Evolutionary conservation across 176 grass and related monocot genomes (phyloP).

Genomic region (Oryza rufipogon): DNA sequence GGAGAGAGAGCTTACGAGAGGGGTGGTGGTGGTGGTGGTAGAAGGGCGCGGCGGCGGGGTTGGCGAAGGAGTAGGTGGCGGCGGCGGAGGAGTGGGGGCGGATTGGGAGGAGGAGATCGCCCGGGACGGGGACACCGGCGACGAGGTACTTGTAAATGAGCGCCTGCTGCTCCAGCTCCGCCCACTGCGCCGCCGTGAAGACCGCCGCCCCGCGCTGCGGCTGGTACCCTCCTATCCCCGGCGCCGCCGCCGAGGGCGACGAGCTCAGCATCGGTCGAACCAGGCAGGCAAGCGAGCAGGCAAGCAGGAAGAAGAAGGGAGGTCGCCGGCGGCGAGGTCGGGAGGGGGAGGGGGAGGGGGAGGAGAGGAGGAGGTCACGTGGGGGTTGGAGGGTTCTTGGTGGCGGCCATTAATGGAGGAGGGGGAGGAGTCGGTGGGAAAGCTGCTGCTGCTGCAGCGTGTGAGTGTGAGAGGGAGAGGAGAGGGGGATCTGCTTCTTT

Average conservation of each 20-base stretch:
- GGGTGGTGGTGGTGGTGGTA: conserved; percentile 78
- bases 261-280: conserved; percentile 54
- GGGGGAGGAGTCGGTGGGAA: conserved; percentile 42
- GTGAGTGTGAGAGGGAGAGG: too few species aligned
- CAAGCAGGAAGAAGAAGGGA: not conserved
- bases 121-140: conserved; percentile 87
- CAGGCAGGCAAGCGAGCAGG: not conserved
- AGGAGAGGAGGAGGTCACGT: conserved; percentile 8
- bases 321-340: too few species aligned
- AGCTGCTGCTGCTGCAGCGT: not conserved
- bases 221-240: conserved; percentile 46
- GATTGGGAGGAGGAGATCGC: conserved; percentile 89
- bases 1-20: conserved; percentile 52
- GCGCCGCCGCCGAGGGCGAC: conserved; percentile 46
- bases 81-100: conserved; percentile 60
- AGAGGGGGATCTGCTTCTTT: not conserved
- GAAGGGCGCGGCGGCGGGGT: conserved; percentile 65
- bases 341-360: not conserved
- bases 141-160: conserved; percentile 97
- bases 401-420: conserved; percentile 68
- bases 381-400: conserved; percentile 52
- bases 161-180: conserved; percentile 97
- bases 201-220: conserved; percentile 51
- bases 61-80: conserved; percentile 59
- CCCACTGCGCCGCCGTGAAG: conserved; percentile 95